Base-by-base conservation (phyloP, 2,329 filamentous ascomycete genomes). In the Leptographium wingfieldii region DNA sequence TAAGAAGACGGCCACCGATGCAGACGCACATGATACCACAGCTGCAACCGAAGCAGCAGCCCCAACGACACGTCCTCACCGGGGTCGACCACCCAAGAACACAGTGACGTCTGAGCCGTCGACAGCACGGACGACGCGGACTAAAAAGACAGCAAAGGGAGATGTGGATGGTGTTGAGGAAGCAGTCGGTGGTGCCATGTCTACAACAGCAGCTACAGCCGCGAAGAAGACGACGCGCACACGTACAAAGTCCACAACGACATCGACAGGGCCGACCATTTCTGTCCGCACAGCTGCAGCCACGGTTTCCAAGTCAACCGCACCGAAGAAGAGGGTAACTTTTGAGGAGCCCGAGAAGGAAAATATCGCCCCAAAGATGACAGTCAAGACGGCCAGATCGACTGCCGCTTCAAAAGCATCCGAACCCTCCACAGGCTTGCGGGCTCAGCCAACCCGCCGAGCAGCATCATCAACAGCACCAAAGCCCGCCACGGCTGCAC, bases 301-400 rank as follows among this genome's bases (percentile, higher is more conserved):
- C 40, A 49, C 59, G 2, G 27, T 58, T 2, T 68, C 71, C 63
- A 80, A 75, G 69, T 69, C 79, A 22, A 72, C 74, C 5, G 69
- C 74, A 1, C 33, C 58, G 40, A 84, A 81, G 73, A 86, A 85
- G 73, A 77, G 75, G 3, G 83, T 86, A 66, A 83, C 80, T 61
- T 86, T 86, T 68, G 77, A 84, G 67, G 81, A 82, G 65, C 80
- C 80, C 3, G 82, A 84, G 68, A 86, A 86, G 71, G 83, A 86
- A 68, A 86, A 86, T 64, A 70, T 82, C 46, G 68, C 74, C 25
- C 80, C 80, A 16, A 25, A 64, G 16, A 65, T 69, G 3, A 59
- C 69, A 4, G 61, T 64, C 27, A 73, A 71, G 60, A 63, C 71
- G 53, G 63, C 66, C 4, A 55, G 64, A 22, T 53, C 63, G 10